Evolutionary conservation across 208 protist genomes (phyloP).

Genomic region (Crithidia brevicula): DNA sequence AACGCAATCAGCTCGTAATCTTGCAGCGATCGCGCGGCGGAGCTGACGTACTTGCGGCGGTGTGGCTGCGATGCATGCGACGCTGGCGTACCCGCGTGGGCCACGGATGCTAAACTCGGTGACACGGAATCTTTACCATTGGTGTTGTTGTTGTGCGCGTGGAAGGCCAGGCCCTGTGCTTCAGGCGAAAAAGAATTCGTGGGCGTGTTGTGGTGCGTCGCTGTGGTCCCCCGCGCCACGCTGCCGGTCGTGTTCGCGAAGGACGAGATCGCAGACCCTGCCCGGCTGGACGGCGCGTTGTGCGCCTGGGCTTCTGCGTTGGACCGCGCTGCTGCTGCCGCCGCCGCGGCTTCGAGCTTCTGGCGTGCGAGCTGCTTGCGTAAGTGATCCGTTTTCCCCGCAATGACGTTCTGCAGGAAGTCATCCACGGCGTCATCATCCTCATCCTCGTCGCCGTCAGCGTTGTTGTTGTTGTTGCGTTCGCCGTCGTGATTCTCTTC

Average conservation of each 20-base stretch:
- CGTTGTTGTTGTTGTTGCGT: too few relatives aligned
- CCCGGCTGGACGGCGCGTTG: neutral
- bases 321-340: slow-evolving; percentile 11
- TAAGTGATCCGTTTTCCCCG: slow-evolving; percentile 62
- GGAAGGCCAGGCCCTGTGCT: too few relatives aligned
- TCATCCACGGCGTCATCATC: slow-evolving; percentile 49
- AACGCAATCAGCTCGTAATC: slow-evolving; percentile 89
- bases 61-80: too few relatives aligned
- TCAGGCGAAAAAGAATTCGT: neutral
- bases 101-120: too few relatives aligned
- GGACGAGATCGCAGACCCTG: neutral
- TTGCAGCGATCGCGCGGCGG: slow-evolving; percentile 79
- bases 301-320: neutral
- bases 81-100: too few relatives aligned
- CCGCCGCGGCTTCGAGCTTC: slow-evolving; percentile 40
- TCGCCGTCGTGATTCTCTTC: too few relatives aligned
- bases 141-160: slow-evolving; percentile 9
- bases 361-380: slow-evolving; percentile 56
- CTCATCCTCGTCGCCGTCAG: neutral
- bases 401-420: slow-evolving; percentile 75
- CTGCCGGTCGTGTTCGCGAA: too few relatives aligned
- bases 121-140: too few relatives aligned
- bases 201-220: neutral
- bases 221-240: too few relatives aligned
- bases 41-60: slow-evolving; percentile 40